Base-by-base conservation (phyloP, 2,329 filamentous ascomycete species). In the Microdochium trichocladiopsis region DNA sequence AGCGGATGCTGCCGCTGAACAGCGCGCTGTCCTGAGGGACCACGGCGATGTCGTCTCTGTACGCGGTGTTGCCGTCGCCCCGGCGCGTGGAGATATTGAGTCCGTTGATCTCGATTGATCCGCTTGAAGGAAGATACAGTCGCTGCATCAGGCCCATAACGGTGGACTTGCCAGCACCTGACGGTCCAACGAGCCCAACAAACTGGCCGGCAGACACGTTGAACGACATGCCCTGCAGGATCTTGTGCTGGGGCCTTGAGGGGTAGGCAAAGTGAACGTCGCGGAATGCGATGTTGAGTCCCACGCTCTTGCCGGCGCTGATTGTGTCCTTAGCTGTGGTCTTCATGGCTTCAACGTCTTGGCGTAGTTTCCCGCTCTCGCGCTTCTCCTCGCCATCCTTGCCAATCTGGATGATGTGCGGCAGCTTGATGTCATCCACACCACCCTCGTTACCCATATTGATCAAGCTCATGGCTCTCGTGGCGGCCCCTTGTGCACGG, bases 181-280 rank as follows among this genome's bases (percentile, higher is more conserved):
- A 83, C 57, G 82, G 78, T 18, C 83, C 83, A 1, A 85, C 80
- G 5, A 86, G 69, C 0, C 82, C 82, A 2, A 84, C 66, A 0
- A 79, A 83, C 52, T 82, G 70, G 1, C 80, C 81, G 0, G 75
- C 72, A 36, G 69, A 66, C 2, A 74, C 76, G 0, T 65, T 66
- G 49, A 85, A 72, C 14, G 65, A 74, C 11, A 84, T 61, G 14
- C 74, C 67, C 23, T 71, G 68, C n/a, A 48, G 10, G 8, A 85
- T 67, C 0, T 78, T 77, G 0, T 69, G 67, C 53, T 83, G 74
- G 0, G 82, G 80, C 0, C 84, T 75, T 18, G 82, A 76, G 2
- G 85, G 83, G 57, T 90, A 89, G 6, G 83, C 70, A 63, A 90
- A 89, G 21, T 74, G 68, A 4, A 89, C 77, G 54, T 83, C 70